These are phyloP conservation scores for Pelagomonas calceolata DNA, from an alignment of 108 stramenopile species.

Conservation along the genomic window DNA sequence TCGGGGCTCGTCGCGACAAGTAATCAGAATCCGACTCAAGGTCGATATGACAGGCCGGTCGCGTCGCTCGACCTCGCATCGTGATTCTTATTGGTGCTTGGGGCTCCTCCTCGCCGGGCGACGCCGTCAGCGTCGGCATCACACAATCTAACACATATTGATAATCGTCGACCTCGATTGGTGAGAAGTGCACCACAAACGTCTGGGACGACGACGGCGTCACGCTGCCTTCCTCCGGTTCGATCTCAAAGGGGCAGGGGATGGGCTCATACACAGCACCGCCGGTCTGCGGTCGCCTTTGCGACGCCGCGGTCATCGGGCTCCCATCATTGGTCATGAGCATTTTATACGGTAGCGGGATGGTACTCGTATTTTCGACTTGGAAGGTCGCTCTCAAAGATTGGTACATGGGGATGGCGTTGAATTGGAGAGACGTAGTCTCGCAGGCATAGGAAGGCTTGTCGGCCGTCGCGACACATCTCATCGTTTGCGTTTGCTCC, in stretches of 20 bases:
- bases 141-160: conserved; percentile 15
- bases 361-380: conserved; percentile 24
- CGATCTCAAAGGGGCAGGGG: conserved; percentile 42
- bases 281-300: not conserved
- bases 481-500: conserved; percentile 17
- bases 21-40: conserved; percentile 37
- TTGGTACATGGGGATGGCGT: conserved; percentile 44
- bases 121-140: conserved; percentile 19
- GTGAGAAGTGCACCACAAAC: conserved; percentile 38
- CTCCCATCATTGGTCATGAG: conserved; percentile 7
- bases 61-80: conserved; percentile 24
- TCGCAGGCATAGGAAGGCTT: conserved; percentile 21
- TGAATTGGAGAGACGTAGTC: conserved; percentile 20
- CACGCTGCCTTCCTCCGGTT: conserved; percentile 27
- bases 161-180: conserved; percentile 45
- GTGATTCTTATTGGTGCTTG: conserved; percentile 5
- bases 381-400: conserved; percentile 18
- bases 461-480: conserved; percentile 34
- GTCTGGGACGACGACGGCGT: conserved; percentile 19
- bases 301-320: not conserved
- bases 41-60: conserved; percentile 48
- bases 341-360: conserved; percentile 26
- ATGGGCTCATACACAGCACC: not conserved
- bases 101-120: not conserved
- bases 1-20: conserved; percentile 19